Conservation (phyloP, 306 rosid species). For the Echinosophora koreensis region DNA sequence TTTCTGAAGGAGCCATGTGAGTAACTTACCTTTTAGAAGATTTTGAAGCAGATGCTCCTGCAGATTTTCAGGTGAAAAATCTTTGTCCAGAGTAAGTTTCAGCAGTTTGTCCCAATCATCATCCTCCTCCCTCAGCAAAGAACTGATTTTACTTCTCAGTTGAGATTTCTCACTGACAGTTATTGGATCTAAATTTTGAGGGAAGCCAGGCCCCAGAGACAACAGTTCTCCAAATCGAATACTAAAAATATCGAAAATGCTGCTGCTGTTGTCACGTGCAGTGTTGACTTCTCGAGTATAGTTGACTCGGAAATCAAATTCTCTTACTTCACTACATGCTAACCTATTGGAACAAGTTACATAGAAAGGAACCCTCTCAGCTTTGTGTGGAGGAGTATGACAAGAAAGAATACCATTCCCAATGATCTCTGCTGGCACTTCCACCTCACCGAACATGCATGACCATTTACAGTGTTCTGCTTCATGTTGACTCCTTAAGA, state of each 20-base stretch:
- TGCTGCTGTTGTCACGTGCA: slow-evolving; percentile 48
- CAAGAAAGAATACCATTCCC: slow-evolving; percentile 79
- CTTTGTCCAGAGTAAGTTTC: slow-evolving; percentile 55
- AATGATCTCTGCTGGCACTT: slow-evolving; percentile 79
- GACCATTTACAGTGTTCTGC: slow-evolving; percentile 75
- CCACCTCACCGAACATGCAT: slow-evolving; percentile 93
- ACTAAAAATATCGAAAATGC: slow-evolving; percentile 45
- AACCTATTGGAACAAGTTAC: slow-evolving; percentile 87
- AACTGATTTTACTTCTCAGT: slow-evolving; percentile 64
- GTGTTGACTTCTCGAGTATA: slow-evolving; percentile 50
- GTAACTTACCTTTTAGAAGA: slow-evolving; percentile 76
- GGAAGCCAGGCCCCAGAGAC: slow-evolving; percentile 45
- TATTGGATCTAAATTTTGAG: slow-evolving; percentile 49
- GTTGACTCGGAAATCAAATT: slow-evolving; percentile 72
- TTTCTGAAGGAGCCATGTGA: slow-evolving; percentile 80
- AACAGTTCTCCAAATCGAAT: slow-evolving; percentile 64
- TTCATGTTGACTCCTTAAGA: slow-evolving; percentile 66
- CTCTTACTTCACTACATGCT: slow-evolving; percentile 93
- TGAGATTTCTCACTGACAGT: slow-evolving; percentile 55
- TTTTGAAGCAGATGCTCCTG: slow-evolving; percentile 72
- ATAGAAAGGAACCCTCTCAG: slow-evolving; percentile 86
- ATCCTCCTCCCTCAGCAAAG: slow-evolving; percentile 61
- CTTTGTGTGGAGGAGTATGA: slow-evolving; percentile 76
- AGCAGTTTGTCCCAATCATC: slow-evolving; percentile 73
- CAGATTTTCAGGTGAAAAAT: slow-evolving; percentile 63